Conservation (phyloP, 345 rosid species). For the Populus davidiana region DNA sequence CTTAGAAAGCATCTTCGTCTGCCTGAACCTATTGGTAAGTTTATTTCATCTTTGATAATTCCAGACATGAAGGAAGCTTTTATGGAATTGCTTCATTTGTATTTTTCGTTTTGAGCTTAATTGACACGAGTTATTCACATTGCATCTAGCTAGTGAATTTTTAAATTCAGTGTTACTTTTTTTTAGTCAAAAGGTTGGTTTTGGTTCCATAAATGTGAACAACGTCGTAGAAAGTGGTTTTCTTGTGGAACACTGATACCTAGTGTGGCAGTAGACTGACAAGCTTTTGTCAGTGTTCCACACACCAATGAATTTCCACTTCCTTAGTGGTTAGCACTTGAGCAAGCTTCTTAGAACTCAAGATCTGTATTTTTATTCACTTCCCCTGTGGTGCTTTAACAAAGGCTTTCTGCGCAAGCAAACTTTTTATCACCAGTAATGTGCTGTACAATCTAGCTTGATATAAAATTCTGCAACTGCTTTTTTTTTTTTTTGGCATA, state of each 20-base stretch:
- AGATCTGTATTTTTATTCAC: background rate
- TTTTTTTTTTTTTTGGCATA: too few species aligned
- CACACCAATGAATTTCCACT: background rate
- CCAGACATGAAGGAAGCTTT: background rate
- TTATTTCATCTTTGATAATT: background rate
- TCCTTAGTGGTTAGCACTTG: too few species aligned
- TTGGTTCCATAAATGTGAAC: background rate
- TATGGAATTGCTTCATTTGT: background rate
- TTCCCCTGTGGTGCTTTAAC: too few species aligned
- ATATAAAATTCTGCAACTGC: too few species aligned
- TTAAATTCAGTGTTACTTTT: background rate
- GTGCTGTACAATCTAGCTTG: background rate
- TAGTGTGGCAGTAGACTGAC: background rate
- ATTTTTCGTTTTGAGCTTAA: background rate
- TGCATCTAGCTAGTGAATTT: background rate
- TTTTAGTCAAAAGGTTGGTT: too few species aligned
- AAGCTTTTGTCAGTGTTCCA: background rate
- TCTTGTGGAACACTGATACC: background rate
- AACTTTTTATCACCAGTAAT: background rate
- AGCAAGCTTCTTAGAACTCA: background rate
- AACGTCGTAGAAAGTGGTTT: background rate
- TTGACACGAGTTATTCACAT: background rate
- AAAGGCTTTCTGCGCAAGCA: too few species aligned
- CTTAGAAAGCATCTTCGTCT: conserved; percentile 60
- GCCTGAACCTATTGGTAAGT: conserved; percentile 76